phyloP scores from a whole-genome alignment of 2,329 filamentous ascomycete genomes.

The Sclerotinia nivalis region DNA sequence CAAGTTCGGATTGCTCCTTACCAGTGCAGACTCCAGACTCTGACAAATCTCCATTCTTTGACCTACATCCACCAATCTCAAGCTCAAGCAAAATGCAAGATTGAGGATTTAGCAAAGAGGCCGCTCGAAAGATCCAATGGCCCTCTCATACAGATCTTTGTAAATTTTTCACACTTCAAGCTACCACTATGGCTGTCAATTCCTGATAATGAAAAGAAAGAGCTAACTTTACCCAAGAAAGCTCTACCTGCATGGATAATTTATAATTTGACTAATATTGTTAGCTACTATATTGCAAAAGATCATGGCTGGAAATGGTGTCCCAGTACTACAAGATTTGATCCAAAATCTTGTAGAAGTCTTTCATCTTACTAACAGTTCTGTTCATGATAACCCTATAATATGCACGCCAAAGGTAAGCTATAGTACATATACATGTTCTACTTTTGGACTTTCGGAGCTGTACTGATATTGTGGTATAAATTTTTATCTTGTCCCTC shows the following conservation, averaged over 20 bases:
- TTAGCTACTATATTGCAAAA: slow-evolving; percentile 66
- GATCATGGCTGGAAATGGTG: slow-evolving; percentile 66
- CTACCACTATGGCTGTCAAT: neutral
- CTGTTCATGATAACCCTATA: slow-evolving; percentile 69
- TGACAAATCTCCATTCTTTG: neutral
- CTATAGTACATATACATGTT: neutral
- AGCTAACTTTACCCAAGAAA: slow-evolving; percentile 43
- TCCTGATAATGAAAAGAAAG: neutral
- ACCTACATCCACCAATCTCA: neutral
- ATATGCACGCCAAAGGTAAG: slow-evolving; percentile 70
- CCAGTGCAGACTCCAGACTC: neutral
- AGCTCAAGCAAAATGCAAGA: slow-evolving; percentile 24
- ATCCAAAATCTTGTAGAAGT: slow-evolving; percentile 73
- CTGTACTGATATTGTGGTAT: slow-evolving; percentile 17
- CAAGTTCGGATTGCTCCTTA: neutral
- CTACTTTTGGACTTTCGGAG: neutral
- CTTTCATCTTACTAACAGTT: slow-evolving; percentile 74
- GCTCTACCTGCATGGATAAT: slow-evolving; percentile 71
- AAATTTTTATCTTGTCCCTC: slow-evolving; percentile 73
- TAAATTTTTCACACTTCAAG: neutral
- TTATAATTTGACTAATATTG: slow-evolving; percentile 64
- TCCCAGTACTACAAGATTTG: slow-evolving; percentile 62
- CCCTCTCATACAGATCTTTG: slow-evolving; percentile 18
- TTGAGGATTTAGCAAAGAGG: slow-evolving; percentile 33
- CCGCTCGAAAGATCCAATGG: slow-evolving; percentile 33